Base-by-base conservation (phyloP, 768 basidiomycete species). In the Daedaleopsis sinensis region DNA sequence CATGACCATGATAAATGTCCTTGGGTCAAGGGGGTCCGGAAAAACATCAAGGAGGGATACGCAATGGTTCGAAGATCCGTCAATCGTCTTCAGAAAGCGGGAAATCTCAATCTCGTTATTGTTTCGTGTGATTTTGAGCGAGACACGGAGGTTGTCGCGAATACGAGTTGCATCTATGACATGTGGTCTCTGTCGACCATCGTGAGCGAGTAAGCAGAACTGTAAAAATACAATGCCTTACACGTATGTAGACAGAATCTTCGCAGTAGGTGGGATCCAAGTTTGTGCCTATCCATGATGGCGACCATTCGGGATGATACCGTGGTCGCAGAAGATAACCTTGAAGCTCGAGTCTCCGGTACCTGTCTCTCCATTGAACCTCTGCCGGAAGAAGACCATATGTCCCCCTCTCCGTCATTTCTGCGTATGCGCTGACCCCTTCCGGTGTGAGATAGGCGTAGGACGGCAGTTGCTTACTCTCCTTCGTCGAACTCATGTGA, bases 281-380 rank as follows among this genome's bases (percentile, higher is more conserved):
- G 5, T 59, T 58, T 18, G 62, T 66, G 0, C 65, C 65, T 9
- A 39, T n/a, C 65, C 65, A 66, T 1, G 65, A 66, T 0, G 65
- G 65, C 4, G 19, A 19, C 65, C 65, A 66, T 0, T 55, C 23
- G 0, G 51, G 52, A 24, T 15, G 24, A 43, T 66, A 70, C 0
- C 69, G 61, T 8, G 65, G 61, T 12, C 71, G 58, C 1, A 72
- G 64, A 13, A 6, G 19, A 49, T 70, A 70, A 0, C 71, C 71
- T 6, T 32, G 19, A 0, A 37, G 6, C 8, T 49, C 10, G 3
- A 72, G 32, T 19, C 27, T 64, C 5, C 32, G 21, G 21, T 67
- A 48, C 19, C 52, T 54, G 39, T 62, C 62, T 9, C 51, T 36
- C 65, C 68, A 69, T 10, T 18, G 27, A 5, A 24, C n/a, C 32